Conservation (phyloP, 352 stramenopile species). For the Pythium monospermum region DNA sequence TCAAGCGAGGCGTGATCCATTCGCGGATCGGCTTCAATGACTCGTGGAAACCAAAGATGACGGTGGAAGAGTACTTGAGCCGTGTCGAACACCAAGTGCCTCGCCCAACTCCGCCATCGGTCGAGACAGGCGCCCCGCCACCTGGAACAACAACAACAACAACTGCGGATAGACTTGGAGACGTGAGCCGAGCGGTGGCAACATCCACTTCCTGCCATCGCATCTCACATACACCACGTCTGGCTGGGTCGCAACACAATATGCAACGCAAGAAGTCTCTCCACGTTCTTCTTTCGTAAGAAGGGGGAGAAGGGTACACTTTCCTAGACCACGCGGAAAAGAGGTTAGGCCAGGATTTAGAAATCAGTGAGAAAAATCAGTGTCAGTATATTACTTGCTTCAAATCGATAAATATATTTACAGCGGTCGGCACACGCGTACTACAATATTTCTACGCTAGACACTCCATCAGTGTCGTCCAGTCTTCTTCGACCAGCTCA, state of each 20-base stretch:
- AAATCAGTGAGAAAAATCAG: no score
- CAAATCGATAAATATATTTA: no score
- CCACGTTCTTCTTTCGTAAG: conserved; percentile 9
- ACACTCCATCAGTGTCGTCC: no score
- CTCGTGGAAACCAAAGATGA: conserved; percentile 15
- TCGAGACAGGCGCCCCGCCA: not conserved
- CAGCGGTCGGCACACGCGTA: no score
- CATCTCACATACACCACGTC: not conserved
- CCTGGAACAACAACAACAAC: not conserved
- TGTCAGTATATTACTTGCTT: no score
- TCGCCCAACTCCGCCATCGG: not conserved
- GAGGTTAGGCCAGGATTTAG: no score
- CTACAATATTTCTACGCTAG: no score
- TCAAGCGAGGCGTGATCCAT: conserved; percentile 20
- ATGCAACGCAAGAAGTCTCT: conserved; percentile 4
- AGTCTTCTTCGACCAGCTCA: no score
- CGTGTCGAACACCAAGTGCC: conserved; percentile 10
- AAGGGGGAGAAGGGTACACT: no score
- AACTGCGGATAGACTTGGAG: not conserved
- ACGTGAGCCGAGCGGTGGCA: not conserved
- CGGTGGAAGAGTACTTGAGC: conserved; percentile 19
- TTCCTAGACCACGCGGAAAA: no score
- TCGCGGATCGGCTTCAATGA: conserved; percentile 16
- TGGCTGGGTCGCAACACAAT: not conserved
- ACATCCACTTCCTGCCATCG: no score